Conservation (phyloP, 768 basidiomycete species). For the Mrakia hoshinonis region DNA sequence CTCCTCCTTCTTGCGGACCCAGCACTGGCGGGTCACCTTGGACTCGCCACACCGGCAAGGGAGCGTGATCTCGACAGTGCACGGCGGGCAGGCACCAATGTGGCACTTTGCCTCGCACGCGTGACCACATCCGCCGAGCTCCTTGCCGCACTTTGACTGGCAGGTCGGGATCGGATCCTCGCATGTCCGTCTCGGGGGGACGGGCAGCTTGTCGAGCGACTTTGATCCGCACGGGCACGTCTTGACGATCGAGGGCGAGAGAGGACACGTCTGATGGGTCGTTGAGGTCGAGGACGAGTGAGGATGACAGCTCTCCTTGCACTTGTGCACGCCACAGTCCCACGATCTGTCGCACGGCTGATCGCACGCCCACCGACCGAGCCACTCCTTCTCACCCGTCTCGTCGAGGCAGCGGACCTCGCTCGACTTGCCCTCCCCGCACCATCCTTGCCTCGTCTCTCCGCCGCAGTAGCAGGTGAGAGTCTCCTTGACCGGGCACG, state of each 20-base stretch:
- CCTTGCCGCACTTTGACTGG: constrained; percentile 55
- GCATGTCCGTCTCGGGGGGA: constrained; percentile 46
- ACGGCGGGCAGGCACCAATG: constrained; percentile 61
- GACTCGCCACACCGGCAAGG: constrained; percentile 82
- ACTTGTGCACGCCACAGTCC: constrained; percentile 69
- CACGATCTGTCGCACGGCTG: constrained; percentile 57
- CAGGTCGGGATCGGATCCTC: constrained; percentile 76
- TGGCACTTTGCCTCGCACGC: constrained; percentile 65
- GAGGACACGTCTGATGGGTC: constrained; percentile 52
- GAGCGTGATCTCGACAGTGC: constrained; percentile 56
- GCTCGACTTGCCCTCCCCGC: constrained; percentile 46
- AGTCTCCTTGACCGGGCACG: constrained; percentile 52
- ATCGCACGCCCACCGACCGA: constrained; percentile 58
- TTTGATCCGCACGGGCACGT: constrained; percentile 77
- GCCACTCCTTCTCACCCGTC: constrained; percentile 51
- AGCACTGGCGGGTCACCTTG: constrained; percentile 44
- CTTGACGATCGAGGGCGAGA: constrained; percentile 57
- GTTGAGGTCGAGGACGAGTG: constrained; percentile 50
- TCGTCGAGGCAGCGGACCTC: constrained; percentile 38
- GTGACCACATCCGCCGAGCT: constrained; percentile 61
- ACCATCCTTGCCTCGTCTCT: constrained; percentile 51
- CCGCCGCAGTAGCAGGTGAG: constrained; percentile 75
- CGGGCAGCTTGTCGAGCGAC: constrained; percentile 44
- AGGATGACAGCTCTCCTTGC: constrained; percentile 63
- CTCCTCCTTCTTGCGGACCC: constrained; percentile 35